These are phyloP conservation scores for Sporobolomyces pararoseus DNA, from an alignment of 768 basidiomycete species.

Conservation along the genomic window DNA sequence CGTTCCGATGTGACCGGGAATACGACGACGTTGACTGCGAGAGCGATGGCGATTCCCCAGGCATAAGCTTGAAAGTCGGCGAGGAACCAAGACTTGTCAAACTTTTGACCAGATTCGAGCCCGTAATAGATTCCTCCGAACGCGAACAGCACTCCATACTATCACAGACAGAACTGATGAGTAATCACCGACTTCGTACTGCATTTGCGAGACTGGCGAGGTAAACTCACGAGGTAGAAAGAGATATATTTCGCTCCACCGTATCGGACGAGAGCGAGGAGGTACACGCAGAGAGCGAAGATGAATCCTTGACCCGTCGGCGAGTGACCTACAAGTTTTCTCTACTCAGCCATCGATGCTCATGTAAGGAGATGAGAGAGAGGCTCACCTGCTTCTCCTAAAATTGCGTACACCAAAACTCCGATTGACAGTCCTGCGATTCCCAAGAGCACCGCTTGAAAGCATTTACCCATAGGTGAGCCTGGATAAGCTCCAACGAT, in stretches of 20 bases:
- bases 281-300: conserved; percentile 46
- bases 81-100: conserved; percentile 39
- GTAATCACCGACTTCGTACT: too few relatives aligned
- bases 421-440: conserved; percentile 37
- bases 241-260: conserved; percentile 32
- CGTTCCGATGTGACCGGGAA: conserved; percentile 45
- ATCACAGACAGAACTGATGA: too few relatives aligned
- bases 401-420: conserved; percentile 43
- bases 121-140: conserved; percentile 38
- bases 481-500: conserved; percentile 81
- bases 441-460: conserved; percentile 42
- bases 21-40: conserved; percentile 46
- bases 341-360: too few relatives aligned
- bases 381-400: conserved; percentile 41
- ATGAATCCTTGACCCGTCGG: conserved; percentile 48
- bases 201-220: too few relatives aligned
- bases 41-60: conserved; percentile 47
- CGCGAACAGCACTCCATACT: conserved; percentile 35
- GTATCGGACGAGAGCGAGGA: conserved; percentile 28
- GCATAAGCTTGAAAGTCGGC: conserved; percentile 43
- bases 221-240: conserved; percentile 37
- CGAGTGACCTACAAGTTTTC: conserved; percentile 14
- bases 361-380: not conserved
- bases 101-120: not conserved
- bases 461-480: conserved; percentile 51